phyloP scores from a whole-genome alignment of 225 moss, liverwort and hornwort genomes.

The Sphagnum tenellum region DNA sequence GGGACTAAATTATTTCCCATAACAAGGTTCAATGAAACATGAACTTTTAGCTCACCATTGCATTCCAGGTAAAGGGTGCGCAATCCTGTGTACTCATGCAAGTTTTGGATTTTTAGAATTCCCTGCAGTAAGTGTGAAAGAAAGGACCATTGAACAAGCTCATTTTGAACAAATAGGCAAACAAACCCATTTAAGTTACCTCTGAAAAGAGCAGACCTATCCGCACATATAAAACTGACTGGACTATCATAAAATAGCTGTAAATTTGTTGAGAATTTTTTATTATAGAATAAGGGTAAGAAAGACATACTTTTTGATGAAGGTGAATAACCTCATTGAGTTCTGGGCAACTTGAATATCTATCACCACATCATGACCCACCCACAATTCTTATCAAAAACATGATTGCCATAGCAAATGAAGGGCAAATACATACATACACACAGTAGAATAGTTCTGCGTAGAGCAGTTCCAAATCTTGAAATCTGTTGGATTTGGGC shows the following conservation, averaged over 20 bases:
- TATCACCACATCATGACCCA: conserved; percentile 3
- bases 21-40: background rate
- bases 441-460: too few species aligned
- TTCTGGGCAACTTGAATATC: conserved; percentile 84
- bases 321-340: conserved; percentile 76
- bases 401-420: too few species aligned
- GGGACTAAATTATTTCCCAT: too few species aligned
- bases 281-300: background rate
- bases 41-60: conserved; percentile 42
- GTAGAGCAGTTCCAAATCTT: too few species aligned
- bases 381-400: too few species aligned
- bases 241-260: background rate
- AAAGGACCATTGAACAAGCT: too few species aligned
- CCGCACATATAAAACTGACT: too few species aligned
- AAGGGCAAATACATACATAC: too few species aligned
- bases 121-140: conserved; percentile 28
- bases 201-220: too few species aligned
- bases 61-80: conserved; percentile 69
- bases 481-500: too few species aligned
- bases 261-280: background rate
- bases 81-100: conserved; percentile 68
- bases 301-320: conserved; percentile 65
- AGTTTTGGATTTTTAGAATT: conserved; percentile 66
- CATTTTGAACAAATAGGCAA: too few species aligned
- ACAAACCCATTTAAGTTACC: too few species aligned